Evolutionary conservation across 2,329 filamentous ascomycete species (phyloP).

Genomic region (Geoglossum cookeanum): DNA sequence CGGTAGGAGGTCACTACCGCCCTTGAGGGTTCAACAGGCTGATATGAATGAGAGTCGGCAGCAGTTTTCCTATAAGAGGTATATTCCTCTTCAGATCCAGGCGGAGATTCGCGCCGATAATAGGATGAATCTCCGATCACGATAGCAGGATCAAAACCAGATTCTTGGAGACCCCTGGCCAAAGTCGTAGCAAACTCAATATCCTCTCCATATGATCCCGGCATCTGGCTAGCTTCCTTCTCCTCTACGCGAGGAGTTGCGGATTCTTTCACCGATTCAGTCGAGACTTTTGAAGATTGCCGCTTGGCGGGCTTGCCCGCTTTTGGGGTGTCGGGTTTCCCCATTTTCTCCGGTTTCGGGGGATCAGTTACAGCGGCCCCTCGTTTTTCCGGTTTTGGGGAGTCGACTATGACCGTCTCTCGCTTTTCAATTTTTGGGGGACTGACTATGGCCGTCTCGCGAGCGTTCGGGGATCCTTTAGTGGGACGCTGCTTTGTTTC

Average conservation of each 20-base stretch:
- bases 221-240: constrained; percentile 28
- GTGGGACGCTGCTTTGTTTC: not conserved
- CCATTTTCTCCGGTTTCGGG: too few species aligned
- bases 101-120: constrained; percentile 43
- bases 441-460: not conserved
- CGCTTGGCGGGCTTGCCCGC: not conserved
- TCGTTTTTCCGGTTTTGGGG: not conserved
- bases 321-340: not conserved
- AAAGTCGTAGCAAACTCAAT: constrained; percentile 50
- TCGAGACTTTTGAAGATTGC: not conserved
- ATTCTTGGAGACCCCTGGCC: constrained; percentile 47
- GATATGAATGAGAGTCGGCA: not conserved
- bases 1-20: not conserved
- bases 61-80: constrained; percentile 25
- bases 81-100: constrained; percentile 33
- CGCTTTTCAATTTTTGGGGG: not conserved
- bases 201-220: constrained; percentile 47
- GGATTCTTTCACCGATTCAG: not conserved
- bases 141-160: constrained; percentile 51
- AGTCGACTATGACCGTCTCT: not conserved
- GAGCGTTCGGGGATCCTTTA: not conserved
- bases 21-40: not conserved
- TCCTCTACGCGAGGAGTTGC: not conserved
- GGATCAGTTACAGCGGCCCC: too few species aligned
- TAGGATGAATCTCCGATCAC: constrained; percentile 48